Evolutionary conservation across 129 eudicot genomes (phyloP).

Genomic region (Saposhnikovia divaricata): DNA sequence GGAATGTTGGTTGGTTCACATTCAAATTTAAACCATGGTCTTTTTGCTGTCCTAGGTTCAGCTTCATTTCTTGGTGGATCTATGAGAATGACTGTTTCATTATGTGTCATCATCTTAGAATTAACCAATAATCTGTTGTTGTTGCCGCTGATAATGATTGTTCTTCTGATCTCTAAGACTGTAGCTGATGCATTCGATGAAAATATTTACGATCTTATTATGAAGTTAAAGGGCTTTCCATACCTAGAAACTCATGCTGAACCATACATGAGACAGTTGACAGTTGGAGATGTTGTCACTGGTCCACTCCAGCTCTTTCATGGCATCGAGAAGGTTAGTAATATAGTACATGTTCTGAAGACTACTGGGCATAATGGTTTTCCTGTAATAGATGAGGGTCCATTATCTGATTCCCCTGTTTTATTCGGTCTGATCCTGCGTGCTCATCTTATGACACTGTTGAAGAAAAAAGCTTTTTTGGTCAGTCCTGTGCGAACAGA

Average conservation of each 20-base stretch:
- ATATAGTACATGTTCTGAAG: conserved; percentile 54
- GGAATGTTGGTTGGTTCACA: conserved; percentile 56
- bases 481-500: conserved; percentile 25
- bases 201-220: conserved; percentile 64
- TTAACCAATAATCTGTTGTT: conserved; percentile 65
- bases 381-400: conserved; percentile 72
- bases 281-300: conserved; percentile 72
- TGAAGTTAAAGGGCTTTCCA: conserved; percentile 75
- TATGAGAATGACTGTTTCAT: conserved; percentile 89
- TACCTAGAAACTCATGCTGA: conserved; percentile 80
- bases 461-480: conserved; percentile 57
- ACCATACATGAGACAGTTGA: conserved; percentile 88
- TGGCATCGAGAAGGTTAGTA: conserved; percentile 75
- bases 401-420: conserved; percentile 39
- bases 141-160: conserved; percentile 76
- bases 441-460: conserved; percentile 61
- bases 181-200: conserved; percentile 77
- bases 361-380: conserved; percentile 77
- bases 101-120: conserved; percentile 79
- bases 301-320: conserved; percentile 71
- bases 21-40: conserved; percentile 72
- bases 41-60: conserved; percentile 81
- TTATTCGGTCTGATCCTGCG: conserved; percentile 71
- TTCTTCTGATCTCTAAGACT: conserved; percentile 79
- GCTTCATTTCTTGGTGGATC: conserved; percentile 95